Conservation (phyloP, 139 green algal species). For the Trebouxia sp. region DNA sequence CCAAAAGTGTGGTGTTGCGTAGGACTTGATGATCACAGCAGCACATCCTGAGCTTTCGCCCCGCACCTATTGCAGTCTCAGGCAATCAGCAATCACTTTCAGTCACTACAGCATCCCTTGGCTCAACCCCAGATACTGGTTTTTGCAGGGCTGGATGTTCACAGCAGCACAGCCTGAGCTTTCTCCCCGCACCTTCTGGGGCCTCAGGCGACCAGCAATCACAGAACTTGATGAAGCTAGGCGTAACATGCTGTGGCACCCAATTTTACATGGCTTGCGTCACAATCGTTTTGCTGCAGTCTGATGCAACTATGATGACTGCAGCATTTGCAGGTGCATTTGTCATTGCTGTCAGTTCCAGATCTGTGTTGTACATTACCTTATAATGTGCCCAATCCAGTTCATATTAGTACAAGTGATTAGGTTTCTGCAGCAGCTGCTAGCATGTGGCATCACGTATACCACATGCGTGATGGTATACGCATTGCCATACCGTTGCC, state of each 20-base stretch:
- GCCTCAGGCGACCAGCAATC: conserved; percentile 30
- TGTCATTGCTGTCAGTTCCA: too few relatives aligned
- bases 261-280: background rate
- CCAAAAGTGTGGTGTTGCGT: background rate
- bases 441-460: too few relatives aligned
- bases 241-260: background rate
- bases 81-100: conserved; percentile 21
- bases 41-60: conserved; percentile 16
- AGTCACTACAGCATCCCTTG: too few relatives aligned
- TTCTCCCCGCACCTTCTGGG: conserved; percentile 37
- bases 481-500: too few relatives aligned
- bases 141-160: conserved; percentile 47
- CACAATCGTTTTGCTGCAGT: background rate
- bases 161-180: conserved; percentile 23
- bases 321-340: too few relatives aligned
- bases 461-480: too few relatives aligned
- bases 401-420: too few relatives aligned
- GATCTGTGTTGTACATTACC: too few relatives aligned
- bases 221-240: conserved; percentile 12
- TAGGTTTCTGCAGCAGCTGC: too few relatives aligned
- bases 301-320: too few relatives aligned
- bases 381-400: too few relatives aligned
- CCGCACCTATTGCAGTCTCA: conserved; percentile 37
- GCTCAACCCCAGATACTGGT: background rate
- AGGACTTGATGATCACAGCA: conserved; percentile 47